A percentile compares a stretch with the other conserved stretches of the same genome.
These are phyloP conservation scores for Neurospora sp. DNA, from an alignment of 495 filamentous ascomycete genomes.

Conservation along the genomic window DNA sequence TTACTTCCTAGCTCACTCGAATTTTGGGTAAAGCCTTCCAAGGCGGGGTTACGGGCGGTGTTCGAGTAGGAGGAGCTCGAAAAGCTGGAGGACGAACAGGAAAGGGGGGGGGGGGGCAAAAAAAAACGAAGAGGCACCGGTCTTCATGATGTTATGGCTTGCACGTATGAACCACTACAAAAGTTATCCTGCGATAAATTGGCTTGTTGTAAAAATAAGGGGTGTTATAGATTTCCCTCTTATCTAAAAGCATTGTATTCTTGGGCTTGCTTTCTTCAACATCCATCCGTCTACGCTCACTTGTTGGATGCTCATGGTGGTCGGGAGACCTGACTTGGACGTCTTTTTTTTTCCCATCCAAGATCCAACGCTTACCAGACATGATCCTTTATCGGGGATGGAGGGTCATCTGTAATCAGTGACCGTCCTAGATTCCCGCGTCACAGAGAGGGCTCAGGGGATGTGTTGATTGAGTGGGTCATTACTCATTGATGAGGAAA, in stretches of 20 bases:
- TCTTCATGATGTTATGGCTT: not conserved
- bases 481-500: not conserved
- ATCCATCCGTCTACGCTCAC: too few relatives aligned
- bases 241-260: too few relatives aligned
- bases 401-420: not conserved
- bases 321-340: not conserved
- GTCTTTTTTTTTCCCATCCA: not conserved
- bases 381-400: not conserved
- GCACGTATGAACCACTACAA: not conserved
- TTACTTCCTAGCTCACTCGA: too few relatives aligned
- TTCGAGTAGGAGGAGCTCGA: not conserved
- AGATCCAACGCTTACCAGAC: not conserved
- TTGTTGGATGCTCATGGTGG: not conserved
- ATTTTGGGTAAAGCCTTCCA: too few relatives aligned
- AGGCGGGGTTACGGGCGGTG: too few relatives aligned
- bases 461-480: not conserved
- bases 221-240: not conserved
- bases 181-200: not conserved
- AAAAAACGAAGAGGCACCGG: not conserved
- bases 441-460: not conserved
- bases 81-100: not conserved
- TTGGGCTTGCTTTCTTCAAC: too few relatives aligned
- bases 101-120: not conserved
- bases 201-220: not conserved
- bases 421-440: not conserved